Base-by-base conservation (phyloP, 306 rosid genomes). In the Carpinus fangiana region DNA sequence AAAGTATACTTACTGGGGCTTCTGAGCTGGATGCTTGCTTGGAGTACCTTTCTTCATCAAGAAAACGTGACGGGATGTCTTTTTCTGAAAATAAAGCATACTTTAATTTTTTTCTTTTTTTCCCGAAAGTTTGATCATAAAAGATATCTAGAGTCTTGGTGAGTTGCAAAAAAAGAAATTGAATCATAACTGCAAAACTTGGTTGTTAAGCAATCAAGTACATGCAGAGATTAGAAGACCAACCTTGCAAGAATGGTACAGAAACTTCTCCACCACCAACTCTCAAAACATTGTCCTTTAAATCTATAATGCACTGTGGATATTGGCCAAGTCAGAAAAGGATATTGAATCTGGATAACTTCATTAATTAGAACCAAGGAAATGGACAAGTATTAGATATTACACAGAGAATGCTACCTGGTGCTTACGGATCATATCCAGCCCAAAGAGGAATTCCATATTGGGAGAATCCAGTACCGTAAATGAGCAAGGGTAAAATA, bases 371-470 rank as follows among this genome's bases (percentile, higher is more conserved):
- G 26, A 73, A 68, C 55, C 26, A 14, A 13, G 28, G 55, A 68
- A 74, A 83, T 45, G 28, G 51, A 54, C 56, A 47, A 28, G 28
- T 73, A 57, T 38, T 60, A 56, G 23, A 21, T 79, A 65, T 48
- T 28, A 54, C 50, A 81, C 34, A 5, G 21, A 46, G 82, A 52
- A 66, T 16, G 72, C 77, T 86, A 93, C 99, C 99, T 95, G 98
- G 84, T 95, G 98, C 87, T 95, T 95, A 38, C 96, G 87, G 73
- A 95, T 98, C 99, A 95, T 95, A 84, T 95, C 99, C 83, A 95
- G 79, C 70, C 98, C 98, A 78, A 96, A 96, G 74, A 93, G 97
- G 77, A 96, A 96, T 75, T 96, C 99, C 93, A 96, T 96, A 80
- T 93, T 93, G 61, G 98, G 89, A 76, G 96, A 76, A 84, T 96